phyloP scores from a whole-genome alignment of 306 rosid genomes.

The Trifolium subterraneum region DNA sequence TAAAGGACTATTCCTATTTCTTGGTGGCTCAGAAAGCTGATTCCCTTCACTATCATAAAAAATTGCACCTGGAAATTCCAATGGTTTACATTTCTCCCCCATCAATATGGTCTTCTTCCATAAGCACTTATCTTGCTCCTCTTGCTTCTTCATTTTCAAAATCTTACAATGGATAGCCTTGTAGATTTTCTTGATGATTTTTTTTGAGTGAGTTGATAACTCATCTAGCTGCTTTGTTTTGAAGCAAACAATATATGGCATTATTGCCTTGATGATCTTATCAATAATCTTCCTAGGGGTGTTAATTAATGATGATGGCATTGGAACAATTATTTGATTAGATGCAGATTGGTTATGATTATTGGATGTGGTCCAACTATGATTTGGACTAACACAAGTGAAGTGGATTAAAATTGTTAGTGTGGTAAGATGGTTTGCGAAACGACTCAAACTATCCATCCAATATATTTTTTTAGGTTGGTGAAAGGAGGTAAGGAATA shows the following conservation, averaged over 20 bases:
- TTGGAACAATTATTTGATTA: not conserved
- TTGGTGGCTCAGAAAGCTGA: conserved; percentile 45
- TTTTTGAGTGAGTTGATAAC: conserved; percentile 21
- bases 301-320: not conserved
- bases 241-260: not conserved
- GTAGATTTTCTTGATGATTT: conserved; percentile 13
- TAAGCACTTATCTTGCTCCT: conserved; percentile 40
- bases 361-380: not conserved
- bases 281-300: conserved; percentile 33
- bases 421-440: not conserved
- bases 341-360: not conserved
- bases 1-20: conserved; percentile 24
- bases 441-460: conserved; percentile 29
- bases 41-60: conserved; percentile 53
- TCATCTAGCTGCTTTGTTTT: conserved; percentile 29
- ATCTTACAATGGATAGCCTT: not conserved
- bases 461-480: too few species aligned
- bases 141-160: not conserved
- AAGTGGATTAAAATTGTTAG: conserved; percentile 33
- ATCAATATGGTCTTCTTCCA: conserved; percentile 57
- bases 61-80: conserved; percentile 52
- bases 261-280: conserved; percentile 26
- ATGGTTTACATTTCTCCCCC: conserved; percentile 58
- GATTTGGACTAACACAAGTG: conserved; percentile 39
- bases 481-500: not conserved